phyloP scores from a whole-genome alignment of 1,139 yeast species.

The Saccharomyces uvarum region DNA sequence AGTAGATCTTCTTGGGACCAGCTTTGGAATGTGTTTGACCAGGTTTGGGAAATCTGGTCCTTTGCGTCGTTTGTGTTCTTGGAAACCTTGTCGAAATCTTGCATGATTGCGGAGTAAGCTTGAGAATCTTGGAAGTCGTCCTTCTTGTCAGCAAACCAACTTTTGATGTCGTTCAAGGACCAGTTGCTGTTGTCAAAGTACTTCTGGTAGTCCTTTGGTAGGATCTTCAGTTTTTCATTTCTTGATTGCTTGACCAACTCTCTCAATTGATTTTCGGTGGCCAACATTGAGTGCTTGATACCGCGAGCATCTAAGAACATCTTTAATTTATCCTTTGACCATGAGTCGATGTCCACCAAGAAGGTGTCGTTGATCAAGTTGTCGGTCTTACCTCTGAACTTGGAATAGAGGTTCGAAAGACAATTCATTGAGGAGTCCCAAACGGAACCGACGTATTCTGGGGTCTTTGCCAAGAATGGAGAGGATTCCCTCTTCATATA shows the following conservation, averaged over 20 bases:
- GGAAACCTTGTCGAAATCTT: constrained; percentile 15
- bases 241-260: constrained; percentile 42
- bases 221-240: constrained; percentile 36
- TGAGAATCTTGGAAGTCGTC: constrained; percentile 34
- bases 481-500: constrained; percentile 30
- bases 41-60: constrained; percentile 21
- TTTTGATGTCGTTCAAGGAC: constrained; percentile 2
- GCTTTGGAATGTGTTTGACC: constrained; percentile 37
- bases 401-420: constrained; percentile 10
- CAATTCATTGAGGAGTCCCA: constrained; percentile 18
- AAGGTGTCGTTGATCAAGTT: constrained; percentile 41
- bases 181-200: constrained; percentile 1
- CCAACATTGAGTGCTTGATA: constrained; percentile 39
- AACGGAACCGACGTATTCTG: constrained; percentile 21
- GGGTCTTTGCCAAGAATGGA: constrained; percentile 32
- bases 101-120: constrained; percentile 33
- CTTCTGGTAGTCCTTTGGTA: constrained; percentile 26
- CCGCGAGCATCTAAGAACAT: constrained; percentile 48
- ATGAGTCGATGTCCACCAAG: constrained; percentile 39
- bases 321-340: constrained; percentile 45
- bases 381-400: constrained; percentile 22
- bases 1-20: constrained; percentile 52
- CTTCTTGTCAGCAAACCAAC: constrained; percentile 5
- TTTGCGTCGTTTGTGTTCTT: constrained; percentile 24
- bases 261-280: constrained; percentile 42